Evolutionary conservation across 345 rosid species (phyloP).

Genomic region (Anastatica hierochuntica): DNA sequence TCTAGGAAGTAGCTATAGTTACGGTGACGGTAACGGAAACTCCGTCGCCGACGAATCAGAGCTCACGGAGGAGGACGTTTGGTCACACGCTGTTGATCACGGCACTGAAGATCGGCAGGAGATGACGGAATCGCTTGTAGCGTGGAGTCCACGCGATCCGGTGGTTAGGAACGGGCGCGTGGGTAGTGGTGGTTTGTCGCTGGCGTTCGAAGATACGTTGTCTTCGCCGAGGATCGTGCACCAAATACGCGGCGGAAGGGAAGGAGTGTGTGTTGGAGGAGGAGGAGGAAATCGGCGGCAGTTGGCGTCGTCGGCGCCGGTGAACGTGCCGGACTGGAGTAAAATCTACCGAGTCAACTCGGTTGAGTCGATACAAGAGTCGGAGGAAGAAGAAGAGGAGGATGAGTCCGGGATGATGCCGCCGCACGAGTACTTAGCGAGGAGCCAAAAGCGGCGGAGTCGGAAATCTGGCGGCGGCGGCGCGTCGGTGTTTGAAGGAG

Average conservation of each 20-base stretch:
- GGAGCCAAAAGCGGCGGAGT: slow-evolving; percentile 44
- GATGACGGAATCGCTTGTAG: neutral
- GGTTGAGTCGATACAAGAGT: slow-evolving; percentile 67
- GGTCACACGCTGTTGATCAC: slow-evolving; percentile 55
- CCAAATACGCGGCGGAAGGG: slow-evolving; percentile 44
- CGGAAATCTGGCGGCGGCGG: slow-evolving; percentile 37
- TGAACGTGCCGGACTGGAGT: slow-evolving; percentile 96
- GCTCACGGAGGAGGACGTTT: slow-evolving; percentile 71
- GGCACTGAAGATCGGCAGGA: slow-evolving; percentile 22
- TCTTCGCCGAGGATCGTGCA: slow-evolving; percentile 60
- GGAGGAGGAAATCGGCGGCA: neutral
- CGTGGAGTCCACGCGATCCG: slow-evolving; percentile 36
- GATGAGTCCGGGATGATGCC: slow-evolving; percentile 63
- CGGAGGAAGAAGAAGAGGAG: slow-evolving; percentile 57
- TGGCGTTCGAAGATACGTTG: slow-evolving; percentile 52
- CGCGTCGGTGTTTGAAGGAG: slow-evolving; percentile 79
- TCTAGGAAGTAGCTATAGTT: slow-evolving; percentile 36
- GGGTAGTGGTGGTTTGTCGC: slow-evolving; percentile 62
- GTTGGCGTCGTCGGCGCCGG: slow-evolving; percentile 57
- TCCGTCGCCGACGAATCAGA: slow-evolving; percentile 37
- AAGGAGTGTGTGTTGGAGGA: slow-evolving; percentile 9
- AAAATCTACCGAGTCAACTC: slow-evolving; percentile 70
- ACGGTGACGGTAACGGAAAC: slow-evolving; percentile 19
- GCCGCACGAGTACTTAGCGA: slow-evolving; percentile 91
- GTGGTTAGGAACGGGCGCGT: slow-evolving; percentile 28